Evolutionary conservation across 176 grass and related monocot genomes (phyloP).

Genomic region (Carex scoparia): DNA sequence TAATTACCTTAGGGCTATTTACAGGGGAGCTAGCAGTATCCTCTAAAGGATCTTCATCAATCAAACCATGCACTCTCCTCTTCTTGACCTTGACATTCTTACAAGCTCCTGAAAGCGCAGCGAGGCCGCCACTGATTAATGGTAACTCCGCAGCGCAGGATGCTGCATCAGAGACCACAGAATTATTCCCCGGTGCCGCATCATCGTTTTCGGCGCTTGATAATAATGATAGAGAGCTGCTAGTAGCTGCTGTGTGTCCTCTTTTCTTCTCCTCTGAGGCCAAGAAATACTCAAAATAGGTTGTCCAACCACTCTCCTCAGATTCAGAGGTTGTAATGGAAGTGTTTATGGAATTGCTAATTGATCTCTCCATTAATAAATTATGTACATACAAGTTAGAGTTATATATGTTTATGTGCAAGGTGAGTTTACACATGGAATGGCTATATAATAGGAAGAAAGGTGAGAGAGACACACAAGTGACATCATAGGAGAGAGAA

Average conservation of each 20-base stretch:
- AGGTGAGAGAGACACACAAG: not conserved
- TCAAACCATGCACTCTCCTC: slow-evolving; percentile 48
- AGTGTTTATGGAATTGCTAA: slow-evolving; percentile 38
- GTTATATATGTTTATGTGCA: slow-evolving; percentile 5
- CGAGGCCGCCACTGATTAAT: not conserved
- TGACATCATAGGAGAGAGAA: slow-evolving; percentile 21
- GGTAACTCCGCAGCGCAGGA: slow-evolving; percentile 29
- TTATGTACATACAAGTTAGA: not conserved
- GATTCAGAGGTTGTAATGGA: slow-evolving; percentile 40
- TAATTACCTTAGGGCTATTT: slow-evolving; percentile 72
- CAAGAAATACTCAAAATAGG: slow-evolving; percentile 75
- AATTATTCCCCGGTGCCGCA: slow-evolving; percentile 23
- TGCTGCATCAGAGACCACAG: slow-evolving; percentile 64
- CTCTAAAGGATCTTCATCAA: slow-evolving; percentile 71
- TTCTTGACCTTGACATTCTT: slow-evolving; percentile 58
- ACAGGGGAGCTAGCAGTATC: slow-evolving; percentile 97
- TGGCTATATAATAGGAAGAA: slow-evolving; percentile 36
- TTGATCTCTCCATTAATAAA: slow-evolving; percentile 50
- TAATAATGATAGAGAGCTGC: slow-evolving; percentile 19
- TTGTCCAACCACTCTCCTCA: slow-evolving; percentile 77
- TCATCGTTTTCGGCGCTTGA: not conserved
- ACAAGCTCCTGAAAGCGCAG: slow-evolving; percentile 21
- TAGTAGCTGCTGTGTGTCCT: slow-evolving; percentile 7
- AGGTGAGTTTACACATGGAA: slow-evolving; percentile 35
- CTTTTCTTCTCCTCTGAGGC: slow-evolving; percentile 52